Percentiles rank a stretch among this genome's conserved stretches.
phyloP scores from a whole-genome alignment of 768 basidiomycete genomes.

The Melanogaster broomeanus region DNA sequence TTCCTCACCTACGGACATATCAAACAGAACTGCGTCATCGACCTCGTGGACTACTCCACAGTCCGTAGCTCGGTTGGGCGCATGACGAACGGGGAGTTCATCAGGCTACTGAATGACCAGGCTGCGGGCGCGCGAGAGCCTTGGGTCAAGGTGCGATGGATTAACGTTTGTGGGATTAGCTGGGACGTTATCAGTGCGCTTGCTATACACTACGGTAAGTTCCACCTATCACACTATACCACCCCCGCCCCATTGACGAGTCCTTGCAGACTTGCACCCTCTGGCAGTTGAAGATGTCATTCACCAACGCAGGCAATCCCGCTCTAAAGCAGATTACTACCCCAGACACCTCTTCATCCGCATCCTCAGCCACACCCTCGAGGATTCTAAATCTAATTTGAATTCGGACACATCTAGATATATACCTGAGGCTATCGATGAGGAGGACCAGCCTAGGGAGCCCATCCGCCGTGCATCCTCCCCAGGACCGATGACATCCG shows the following conservation, averaged over 20 bases:
- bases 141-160: conserved; percentile 75
- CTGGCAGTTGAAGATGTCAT: conserved; percentile 73
- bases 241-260: neutral
- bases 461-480: conserved; percentile 36
- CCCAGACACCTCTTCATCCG: conserved; percentile 68
- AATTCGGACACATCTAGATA: conserved; percentile 14
- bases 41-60: conserved; percentile 66
- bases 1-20: conserved; percentile 58
- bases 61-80: conserved; percentile 51
- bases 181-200: conserved; percentile 76
- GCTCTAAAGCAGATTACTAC: conserved; percentile 76
- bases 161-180: conserved; percentile 64
- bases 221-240: neutral
- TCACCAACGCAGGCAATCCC: conserved; percentile 50
- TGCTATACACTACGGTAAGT: conserved; percentile 61
- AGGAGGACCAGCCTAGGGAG: neutral
- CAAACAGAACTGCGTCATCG: conserved; percentile 61
- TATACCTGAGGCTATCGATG: conserved; percentile 1
- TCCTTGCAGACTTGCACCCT: conserved; percentile 59
- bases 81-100: conserved; percentile 64
- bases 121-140: conserved; percentile 48
- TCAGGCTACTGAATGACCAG: conserved; percentile 51
- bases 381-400: conserved; percentile 1
- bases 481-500: conserved; percentile 20
- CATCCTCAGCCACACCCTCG: conserved; percentile 63